phyloP scores from a whole-genome alignment of 345 rosid genomes.

The Trapa incisa region DNA sequence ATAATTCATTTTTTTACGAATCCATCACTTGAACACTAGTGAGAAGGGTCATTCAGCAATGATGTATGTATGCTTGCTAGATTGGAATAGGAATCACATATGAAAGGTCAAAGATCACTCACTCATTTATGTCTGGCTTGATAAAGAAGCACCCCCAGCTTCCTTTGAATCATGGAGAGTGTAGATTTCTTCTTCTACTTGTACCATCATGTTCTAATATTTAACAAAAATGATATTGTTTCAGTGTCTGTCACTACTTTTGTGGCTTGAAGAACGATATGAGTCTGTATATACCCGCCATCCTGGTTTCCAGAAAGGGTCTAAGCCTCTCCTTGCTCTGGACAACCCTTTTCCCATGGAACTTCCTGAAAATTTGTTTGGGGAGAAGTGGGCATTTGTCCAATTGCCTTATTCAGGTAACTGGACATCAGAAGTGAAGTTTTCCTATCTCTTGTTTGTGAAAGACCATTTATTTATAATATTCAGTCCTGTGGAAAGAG shows the following conservation, averaged over 20 bases:
- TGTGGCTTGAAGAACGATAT: constrained; percentile 89
- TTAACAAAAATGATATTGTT: constrained; percentile 4
- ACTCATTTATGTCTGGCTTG: background rate
- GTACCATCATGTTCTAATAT: background rate
- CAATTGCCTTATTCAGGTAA: constrained; percentile 79
- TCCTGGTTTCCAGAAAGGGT: constrained; percentile 89
- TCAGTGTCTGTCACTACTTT: constrained; percentile 72
- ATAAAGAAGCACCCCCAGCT: background rate
- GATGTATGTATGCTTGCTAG: background rate
- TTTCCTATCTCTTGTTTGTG: background rate
- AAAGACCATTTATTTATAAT: background rate
- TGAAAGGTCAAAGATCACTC: background rate
- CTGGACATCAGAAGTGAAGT: background rate
- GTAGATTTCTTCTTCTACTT: background rate
- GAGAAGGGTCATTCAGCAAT: background rate
- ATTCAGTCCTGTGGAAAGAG: too few species aligned
- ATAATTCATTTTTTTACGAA: background rate
- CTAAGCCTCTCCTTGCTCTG: constrained; percentile 61
- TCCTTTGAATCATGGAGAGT: background rate
- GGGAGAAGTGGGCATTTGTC: constrained; percentile 95
- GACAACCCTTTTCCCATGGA: constrained; percentile 94
- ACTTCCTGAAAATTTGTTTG: constrained; percentile 76
- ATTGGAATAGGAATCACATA: background rate
- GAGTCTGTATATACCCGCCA: constrained; percentile 72
- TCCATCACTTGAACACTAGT: background rate